phyloP scores from a whole-genome alignment of 1,284 basidiomycete genomes.

The Puccinia novopanici region DNA sequence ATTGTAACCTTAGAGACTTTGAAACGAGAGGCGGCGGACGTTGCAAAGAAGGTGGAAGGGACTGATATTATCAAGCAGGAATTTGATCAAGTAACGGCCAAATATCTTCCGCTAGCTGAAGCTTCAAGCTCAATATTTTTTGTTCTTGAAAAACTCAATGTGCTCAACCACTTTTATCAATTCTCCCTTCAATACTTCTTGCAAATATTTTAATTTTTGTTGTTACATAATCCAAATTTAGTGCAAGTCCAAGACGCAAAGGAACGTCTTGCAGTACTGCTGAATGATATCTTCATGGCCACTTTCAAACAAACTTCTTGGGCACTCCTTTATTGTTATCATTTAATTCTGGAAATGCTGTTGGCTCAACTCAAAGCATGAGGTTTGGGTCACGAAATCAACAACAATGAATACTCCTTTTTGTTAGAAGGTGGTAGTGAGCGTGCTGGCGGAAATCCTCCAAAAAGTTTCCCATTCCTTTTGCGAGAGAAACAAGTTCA shows the following conservation, averaged over 20 bases:
- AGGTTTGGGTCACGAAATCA: slow-evolving; percentile 68
- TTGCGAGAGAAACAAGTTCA: slow-evolving; percentile 69
- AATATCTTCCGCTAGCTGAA: slow-evolving; percentile 91
- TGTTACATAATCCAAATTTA: no score
- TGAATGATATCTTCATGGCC: slow-evolving; percentile 87
- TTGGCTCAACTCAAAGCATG: slow-evolving; percentile 87
- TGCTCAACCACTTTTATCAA: slow-evolving; percentile 97
- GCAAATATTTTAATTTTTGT: slow-evolving; percentile 93
- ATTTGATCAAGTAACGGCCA: slow-evolving; percentile 90
- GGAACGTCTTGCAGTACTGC: no score
- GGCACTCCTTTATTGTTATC: slow-evolving; percentile 85
- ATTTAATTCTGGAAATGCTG: slow-evolving; percentile 84
- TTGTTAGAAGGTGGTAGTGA: no score
- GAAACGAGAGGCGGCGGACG: slow-evolving; percentile 95
- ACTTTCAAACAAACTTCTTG: slow-evolving; percentile 88
- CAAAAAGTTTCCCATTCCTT: slow-evolving; percentile 51
- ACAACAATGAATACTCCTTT: slow-evolving; percentile 82
- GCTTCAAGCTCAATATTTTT: slow-evolving; percentile 98
- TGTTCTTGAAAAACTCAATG: slow-evolving; percentile 88
- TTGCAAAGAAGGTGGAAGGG: slow-evolving; percentile 94
- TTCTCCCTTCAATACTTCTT: slow-evolving; percentile 98
- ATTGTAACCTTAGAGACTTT: slow-evolving; percentile 95
- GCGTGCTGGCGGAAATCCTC: slow-evolving; percentile 24
- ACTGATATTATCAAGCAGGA: slow-evolving; percentile 94
- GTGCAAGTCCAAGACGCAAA: no score